These are phyloP conservation scores for Ramularia endophylla DNA, from an alignment of 2,329 filamentous ascomycete species.

Conservation along the genomic window DNA sequence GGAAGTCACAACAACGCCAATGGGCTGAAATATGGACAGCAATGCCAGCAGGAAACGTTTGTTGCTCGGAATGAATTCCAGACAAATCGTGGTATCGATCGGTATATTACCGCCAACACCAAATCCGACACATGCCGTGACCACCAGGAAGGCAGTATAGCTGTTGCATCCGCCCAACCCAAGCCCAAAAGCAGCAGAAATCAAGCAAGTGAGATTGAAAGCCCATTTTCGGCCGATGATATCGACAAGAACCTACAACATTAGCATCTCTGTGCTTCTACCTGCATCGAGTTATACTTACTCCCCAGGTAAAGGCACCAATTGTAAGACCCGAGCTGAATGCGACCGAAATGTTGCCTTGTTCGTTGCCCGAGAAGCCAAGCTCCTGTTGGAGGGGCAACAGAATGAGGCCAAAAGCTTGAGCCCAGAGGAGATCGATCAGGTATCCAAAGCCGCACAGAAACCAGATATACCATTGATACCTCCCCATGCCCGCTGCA, in stretches of 20 bases:
- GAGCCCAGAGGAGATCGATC: conserved; percentile 53
- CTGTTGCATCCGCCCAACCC: conserved; percentile 45
- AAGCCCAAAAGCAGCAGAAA: conserved; percentile 49
- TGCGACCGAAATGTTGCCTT: conserved; percentile 45
- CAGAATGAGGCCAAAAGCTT: conserved; percentile 52
- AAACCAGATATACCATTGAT: conserved; percentile 47
- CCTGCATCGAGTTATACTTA: too few species aligned
- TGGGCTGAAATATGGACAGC: conserved; percentile 51
- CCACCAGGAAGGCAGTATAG: conserved; percentile 47
- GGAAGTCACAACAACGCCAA: conserved; percentile 48
- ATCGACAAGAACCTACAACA: conserved; percentile 43
- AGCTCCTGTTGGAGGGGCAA: conserved; percentile 52
- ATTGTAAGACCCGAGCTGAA: conserved; percentile 51
- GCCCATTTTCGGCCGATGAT: conserved; percentile 50
- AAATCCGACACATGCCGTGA: conserved; percentile 51
- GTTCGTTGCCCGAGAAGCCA: conserved; percentile 41
- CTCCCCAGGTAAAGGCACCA: conserved; percentile 52
- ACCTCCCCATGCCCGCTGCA: conserved; percentile 47
- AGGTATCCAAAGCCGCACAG: conserved; percentile 52
- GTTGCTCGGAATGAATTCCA: conserved; percentile 50
- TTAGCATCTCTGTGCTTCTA: too few species aligned
- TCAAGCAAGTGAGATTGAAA: conserved; percentile 54
- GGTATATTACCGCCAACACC: conserved; percentile 49
- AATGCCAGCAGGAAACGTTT: conserved; percentile 48
- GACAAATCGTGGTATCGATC: conserved; percentile 51